Conservation (phyloP, 192 early-diverging fungal genomes). For the Mortierella claussenii region DNA sequence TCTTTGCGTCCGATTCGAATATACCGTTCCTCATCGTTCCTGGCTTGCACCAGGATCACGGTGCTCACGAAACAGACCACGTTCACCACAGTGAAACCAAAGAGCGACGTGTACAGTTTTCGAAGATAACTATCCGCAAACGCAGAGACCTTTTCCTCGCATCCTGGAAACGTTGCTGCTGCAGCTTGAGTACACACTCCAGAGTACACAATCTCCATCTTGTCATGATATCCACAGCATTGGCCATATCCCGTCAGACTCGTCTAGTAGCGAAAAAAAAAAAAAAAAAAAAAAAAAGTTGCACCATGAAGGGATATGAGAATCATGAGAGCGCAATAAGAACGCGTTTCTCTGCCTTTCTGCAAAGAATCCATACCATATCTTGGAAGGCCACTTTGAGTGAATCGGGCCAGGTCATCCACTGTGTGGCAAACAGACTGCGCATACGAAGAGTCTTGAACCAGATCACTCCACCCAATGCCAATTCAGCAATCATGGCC, state of each 20-base stretch:
- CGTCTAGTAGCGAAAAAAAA: conserved; percentile 12
- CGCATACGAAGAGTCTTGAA: conserved; percentile 55
- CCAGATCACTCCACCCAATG: conserved; percentile 53
- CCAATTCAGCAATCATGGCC: conserved; percentile 35
- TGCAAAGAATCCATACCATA: conserved; percentile 33
- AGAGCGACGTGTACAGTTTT: conserved; percentile 54
- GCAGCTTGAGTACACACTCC: conserved; percentile 15
- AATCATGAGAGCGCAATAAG: no score
- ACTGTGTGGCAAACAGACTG: conserved; percentile 30
- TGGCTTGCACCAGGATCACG: conserved; percentile 52
- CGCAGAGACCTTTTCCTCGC: conserved; percentile 37
- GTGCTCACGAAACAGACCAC: conserved; percentile 53
- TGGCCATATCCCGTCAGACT: conserved; percentile 34
- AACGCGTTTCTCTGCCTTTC: no score
- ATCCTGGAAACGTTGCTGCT: conserved; percentile 9
- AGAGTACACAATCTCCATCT: neutral
- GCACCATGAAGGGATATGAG: no score
- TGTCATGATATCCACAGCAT: conserved; percentile 49
- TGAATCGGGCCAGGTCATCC: conserved; percentile 23
- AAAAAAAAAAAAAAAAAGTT: conserved; percentile 4
- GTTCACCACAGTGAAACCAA: conserved; percentile 52
- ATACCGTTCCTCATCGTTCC: conserved; percentile 59
- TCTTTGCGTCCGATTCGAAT: conserved; percentile 48
- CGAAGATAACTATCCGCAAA: conserved; percentile 42
- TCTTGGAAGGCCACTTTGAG: conserved; percentile 51